These are phyloP conservation scores for Populus alba DNA, from an alignment of 345 rosid species.

Conservation along the genomic window DNA sequence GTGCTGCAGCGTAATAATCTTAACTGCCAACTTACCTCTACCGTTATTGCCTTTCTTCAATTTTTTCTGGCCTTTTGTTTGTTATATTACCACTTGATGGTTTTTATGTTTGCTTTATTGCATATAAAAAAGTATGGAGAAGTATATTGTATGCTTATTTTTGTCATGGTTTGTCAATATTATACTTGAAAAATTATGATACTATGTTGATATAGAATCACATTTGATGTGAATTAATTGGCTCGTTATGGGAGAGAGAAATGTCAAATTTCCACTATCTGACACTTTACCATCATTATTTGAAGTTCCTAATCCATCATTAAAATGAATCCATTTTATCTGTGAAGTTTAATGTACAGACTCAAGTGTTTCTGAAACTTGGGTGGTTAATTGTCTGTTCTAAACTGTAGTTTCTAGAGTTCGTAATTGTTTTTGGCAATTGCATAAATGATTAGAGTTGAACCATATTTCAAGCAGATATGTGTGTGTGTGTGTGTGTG, in stretches of 20 bases:
- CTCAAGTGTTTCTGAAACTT: background rate
- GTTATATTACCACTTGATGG: background rate
- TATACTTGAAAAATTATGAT: background rate
- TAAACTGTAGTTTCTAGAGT: background rate
- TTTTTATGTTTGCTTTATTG: background rate
- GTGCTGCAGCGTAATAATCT: slow-evolving; percentile 76
- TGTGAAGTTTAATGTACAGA: no score
- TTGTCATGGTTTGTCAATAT: background rate
- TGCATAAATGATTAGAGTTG: background rate
- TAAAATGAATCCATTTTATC: no score
- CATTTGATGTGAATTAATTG: background rate
- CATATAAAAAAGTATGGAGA: background rate
- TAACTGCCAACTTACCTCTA: background rate
- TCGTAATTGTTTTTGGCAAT: background rate
- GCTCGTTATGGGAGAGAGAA: background rate
- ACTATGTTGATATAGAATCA: background rate
- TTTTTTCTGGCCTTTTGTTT: background rate
- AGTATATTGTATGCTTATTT: background rate
- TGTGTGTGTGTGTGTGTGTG: background rate
- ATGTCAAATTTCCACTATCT: background rate
- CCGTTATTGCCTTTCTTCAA: background rate
- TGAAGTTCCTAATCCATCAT: background rate
- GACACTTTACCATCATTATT: background rate
- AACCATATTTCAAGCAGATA: background rate
- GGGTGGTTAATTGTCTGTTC: background rate